A percentile compares a stretch with the other conserved stretches of the same genome.
These are phyloP conservation scores for Trichaptum fuscoviolaceum DNA, from an alignment of 768 basidiomycete genomes.

Conservation along the genomic window DNA sequence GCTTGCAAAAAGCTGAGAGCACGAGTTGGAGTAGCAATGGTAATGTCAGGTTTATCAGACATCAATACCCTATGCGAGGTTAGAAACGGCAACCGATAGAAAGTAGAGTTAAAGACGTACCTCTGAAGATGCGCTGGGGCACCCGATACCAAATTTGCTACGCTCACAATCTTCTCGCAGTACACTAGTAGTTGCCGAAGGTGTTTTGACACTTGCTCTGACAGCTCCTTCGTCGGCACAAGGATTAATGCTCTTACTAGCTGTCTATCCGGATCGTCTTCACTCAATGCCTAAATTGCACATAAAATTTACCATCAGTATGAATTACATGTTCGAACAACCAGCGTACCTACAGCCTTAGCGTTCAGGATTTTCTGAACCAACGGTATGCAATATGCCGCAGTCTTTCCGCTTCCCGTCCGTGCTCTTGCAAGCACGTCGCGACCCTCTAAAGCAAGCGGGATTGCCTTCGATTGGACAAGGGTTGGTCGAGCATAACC, in stretches of 20 bases:
- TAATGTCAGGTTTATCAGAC: constrained; percentile 72
- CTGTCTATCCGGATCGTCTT: constrained; percentile 38
- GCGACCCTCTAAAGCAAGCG: constrained; percentile 79
- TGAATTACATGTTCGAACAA: constrained; percentile 14
- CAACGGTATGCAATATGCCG: constrained; percentile 89
- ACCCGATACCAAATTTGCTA: constrained; percentile 76
- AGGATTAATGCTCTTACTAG: constrained; percentile 73
- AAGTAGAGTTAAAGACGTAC: constrained; percentile 32
- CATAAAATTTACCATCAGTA: not conserved
- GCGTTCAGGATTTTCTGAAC: constrained; percentile 81
- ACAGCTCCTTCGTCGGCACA: constrained; percentile 88
- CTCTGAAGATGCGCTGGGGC: constrained; percentile 66
- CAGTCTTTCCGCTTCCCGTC: constrained; percentile 97
- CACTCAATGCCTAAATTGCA: constrained; percentile 31
- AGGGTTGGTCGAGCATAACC: constrained; percentile 89
- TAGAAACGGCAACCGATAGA: constrained; percentile 2
- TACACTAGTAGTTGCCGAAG: constrained; percentile 63
- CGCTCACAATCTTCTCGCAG: constrained; percentile 68
- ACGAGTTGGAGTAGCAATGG: constrained; percentile 75
- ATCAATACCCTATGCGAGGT: constrained; percentile 37
- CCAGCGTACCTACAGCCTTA: constrained; percentile 58
- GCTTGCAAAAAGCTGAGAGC: constrained; percentile 63
- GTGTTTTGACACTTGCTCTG: constrained; percentile 81
- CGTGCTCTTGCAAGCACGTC: constrained; percentile 93
- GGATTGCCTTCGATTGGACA: constrained; percentile 89